phyloP scores from a whole-genome alignment of 345 rosid species.

The Triadica sebifera region DNA sequence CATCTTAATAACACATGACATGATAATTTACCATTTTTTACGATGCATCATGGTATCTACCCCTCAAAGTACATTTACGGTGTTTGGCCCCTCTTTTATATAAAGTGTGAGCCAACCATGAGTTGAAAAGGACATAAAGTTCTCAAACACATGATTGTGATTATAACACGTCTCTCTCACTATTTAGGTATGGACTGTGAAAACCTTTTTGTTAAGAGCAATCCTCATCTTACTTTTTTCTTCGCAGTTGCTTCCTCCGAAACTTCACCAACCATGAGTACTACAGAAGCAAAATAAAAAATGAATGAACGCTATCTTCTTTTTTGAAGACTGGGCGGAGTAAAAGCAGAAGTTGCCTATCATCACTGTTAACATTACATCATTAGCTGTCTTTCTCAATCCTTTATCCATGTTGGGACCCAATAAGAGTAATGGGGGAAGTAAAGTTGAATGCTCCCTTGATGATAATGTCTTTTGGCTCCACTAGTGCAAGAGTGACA shows the following conservation, averaged over 20 bases:
- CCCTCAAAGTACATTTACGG: background rate
- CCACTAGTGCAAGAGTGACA: constrained; percentile 16
- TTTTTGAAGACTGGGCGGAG: constrained; percentile 5
- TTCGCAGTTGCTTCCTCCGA: background rate
- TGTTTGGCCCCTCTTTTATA: background rate
- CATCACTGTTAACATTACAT: constrained; percentile 6
- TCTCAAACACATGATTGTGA: background rate
- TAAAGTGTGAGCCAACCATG: background rate
- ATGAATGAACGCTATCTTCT: background rate
- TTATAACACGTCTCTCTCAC: constrained; percentile 3
- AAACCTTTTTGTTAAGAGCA: background rate
- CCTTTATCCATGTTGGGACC: constrained; percentile 1
- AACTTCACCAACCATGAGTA: constrained; percentile 17
- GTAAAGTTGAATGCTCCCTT: background rate
- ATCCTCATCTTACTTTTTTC: constrained; percentile 8
- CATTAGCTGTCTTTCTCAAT: constrained; percentile 14
- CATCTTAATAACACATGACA: background rate
- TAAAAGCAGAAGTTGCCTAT: constrained; percentile 14
- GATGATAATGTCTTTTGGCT: background rate
- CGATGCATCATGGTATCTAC: background rate
- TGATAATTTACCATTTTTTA: background rate
- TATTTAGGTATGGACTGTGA: constrained; percentile 11
- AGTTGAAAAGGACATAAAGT: constrained; percentile 6
- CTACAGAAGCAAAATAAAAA: constrained; percentile 3
- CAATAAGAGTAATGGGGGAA: background rate